These are phyloP conservation scores for Melampsora larici-populina DNA, from an alignment of 1,284 basidiomycete species.

Conservation along the genomic window DNA sequence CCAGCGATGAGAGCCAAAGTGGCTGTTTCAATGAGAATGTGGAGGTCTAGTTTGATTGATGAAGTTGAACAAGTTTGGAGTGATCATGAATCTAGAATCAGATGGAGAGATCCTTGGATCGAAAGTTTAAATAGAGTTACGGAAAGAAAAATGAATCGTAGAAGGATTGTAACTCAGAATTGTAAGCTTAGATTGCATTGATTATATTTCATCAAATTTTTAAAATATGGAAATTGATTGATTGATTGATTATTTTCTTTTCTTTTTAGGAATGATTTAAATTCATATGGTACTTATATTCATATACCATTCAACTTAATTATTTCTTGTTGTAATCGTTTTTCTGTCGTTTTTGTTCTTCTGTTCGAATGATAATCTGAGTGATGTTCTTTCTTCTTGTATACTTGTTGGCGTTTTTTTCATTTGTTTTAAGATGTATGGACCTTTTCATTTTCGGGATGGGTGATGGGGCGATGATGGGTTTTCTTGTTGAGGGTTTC, in stretches of 20 bases:
- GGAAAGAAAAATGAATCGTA: neutral
- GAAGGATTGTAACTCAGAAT: neutral
- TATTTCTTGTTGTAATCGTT: neutral
- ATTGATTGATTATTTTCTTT: neutral
- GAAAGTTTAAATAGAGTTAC: constrained; percentile 26
- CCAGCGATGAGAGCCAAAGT: constrained; percentile 38
- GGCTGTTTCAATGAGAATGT: constrained; percentile 18
- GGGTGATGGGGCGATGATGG: neutral
- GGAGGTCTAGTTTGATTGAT: constrained; percentile 39
- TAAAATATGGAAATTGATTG: too few relatives aligned
- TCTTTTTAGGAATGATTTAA: neutral
- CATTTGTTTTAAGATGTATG: neutral
- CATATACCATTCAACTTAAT: neutral
- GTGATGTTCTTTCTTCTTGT: too few relatives aligned
- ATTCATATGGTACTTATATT: neutral
- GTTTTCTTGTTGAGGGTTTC: neutral
- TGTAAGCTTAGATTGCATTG: too few relatives aligned
- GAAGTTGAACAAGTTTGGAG: constrained; percentile 35
- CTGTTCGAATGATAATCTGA: too few relatives aligned
- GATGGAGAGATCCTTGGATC: constrained; percentile 30
- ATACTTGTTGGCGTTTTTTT: neutral
- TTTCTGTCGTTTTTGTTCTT: neutral
- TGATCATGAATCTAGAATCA: constrained; percentile 29
- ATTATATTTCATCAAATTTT: too few relatives aligned
- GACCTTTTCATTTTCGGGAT: neutral